These are phyloP conservation scores for Xylariaceae sp. DNA, from an alignment of 2,329 filamentous ascomycete genomes.

Conservation along the genomic window DNA sequence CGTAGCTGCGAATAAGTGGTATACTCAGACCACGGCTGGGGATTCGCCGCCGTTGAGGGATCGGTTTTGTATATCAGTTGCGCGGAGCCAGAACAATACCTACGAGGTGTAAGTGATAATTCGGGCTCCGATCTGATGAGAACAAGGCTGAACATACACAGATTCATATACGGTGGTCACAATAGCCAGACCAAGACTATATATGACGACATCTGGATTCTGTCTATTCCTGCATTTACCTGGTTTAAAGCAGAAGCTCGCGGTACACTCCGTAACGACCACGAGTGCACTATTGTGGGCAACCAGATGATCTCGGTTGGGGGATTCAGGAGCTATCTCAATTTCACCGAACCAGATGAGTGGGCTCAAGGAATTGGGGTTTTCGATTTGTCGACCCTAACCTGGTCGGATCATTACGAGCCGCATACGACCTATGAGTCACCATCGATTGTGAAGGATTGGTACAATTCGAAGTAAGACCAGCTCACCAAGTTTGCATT, in stretches of 20 bases:
- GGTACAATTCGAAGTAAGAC: background rate
- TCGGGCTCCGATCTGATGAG: background rate
- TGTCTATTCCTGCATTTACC: conserved; percentile 3
- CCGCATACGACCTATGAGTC: background rate
- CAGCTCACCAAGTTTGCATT: background rate
- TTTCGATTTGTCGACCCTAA: background rate
- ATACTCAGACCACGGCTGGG: conserved; percentile 5
- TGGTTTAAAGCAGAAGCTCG: background rate
- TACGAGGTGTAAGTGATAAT: conserved; percentile 5
- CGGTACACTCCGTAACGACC: background rate
- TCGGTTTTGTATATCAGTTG: conserved; percentile 4
- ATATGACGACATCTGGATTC: background rate
- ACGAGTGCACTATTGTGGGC: background rate
- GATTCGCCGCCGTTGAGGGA: conserved; percentile 2
- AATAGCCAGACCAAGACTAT: background rate
- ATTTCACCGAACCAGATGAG: background rate
- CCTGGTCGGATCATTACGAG: background rate
- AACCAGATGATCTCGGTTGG: background rate
- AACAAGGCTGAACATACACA: background rate
- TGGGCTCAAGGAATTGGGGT: conserved; percentile 1
- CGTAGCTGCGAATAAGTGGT: conserved; percentile 5
- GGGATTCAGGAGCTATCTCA: background rate
- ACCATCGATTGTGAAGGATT: background rate
- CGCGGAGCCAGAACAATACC: background rate
- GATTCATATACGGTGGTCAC: conserved; percentile 7